A percentile compares a stretch with the other conserved stretches of the same genome.
These are phyloP conservation scores for Fomitopsis palustris DNA, from an alignment of 1,284 basidiomycete genomes.

Conservation along the genomic window DNA sequence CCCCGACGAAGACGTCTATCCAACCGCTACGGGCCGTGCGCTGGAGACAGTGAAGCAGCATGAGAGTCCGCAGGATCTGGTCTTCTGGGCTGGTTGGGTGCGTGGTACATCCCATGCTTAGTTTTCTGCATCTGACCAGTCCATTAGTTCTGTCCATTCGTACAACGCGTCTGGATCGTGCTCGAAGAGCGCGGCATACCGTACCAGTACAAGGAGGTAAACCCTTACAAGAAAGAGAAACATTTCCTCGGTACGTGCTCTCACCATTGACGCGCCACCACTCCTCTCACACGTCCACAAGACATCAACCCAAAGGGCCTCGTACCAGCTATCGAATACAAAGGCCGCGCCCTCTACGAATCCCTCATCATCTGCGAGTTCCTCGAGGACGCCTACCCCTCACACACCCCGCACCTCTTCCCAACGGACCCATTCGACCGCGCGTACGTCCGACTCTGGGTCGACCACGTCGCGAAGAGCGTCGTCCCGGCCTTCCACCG, in stretches of 20 bases:
- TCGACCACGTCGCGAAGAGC: constrained; percentile 48
- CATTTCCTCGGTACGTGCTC: constrained; percentile 45
- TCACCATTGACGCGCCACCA: background rate
- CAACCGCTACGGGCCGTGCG: constrained; percentile 57
- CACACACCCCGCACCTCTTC: constrained; percentile 40
- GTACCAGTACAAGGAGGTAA: constrained; percentile 65
- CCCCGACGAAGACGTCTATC: constrained; percentile 47
- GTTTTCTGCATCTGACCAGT: background rate
- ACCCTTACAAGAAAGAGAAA: constrained; percentile 69
- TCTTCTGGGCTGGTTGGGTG: constrained; percentile 64
- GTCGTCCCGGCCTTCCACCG: constrained; percentile 52
- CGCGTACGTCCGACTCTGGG: constrained; percentile 48
- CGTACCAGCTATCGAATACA: constrained; percentile 59
- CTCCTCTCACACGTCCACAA: constrained; percentile 9
- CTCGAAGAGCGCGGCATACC: constrained; percentile 64
- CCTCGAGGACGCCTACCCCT: constrained; percentile 54
- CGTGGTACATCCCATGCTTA: constrained; percentile 13
- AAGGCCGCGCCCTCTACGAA: constrained; percentile 57
- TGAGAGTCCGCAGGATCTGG: constrained; percentile 47
- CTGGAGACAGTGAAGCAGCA: constrained; percentile 48
- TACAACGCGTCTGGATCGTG: constrained; percentile 64
- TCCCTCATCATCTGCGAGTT: constrained; percentile 58
- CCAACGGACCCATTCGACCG: constrained; percentile 47
- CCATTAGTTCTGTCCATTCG: constrained; percentile 63
- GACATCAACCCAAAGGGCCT: constrained; percentile 68